phyloP scores from a whole-genome alignment of 768 basidiomycete genomes.

The Epithele typhae region DNA sequence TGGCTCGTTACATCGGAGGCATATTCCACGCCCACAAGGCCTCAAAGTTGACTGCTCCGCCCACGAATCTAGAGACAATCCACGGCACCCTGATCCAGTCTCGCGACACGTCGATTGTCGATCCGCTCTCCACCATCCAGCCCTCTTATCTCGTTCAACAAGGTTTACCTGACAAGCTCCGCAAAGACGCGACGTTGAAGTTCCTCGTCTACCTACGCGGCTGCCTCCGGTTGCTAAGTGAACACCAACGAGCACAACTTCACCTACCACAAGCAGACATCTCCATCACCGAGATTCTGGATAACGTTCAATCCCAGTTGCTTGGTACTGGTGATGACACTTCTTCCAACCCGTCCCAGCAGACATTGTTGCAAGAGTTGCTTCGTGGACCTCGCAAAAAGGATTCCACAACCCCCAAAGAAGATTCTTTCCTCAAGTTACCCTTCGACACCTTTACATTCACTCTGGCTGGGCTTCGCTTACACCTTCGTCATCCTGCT shows the following conservation, averaged over 20 bases:
- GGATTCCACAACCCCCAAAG: neutral
- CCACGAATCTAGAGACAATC: conserved; percentile 38
- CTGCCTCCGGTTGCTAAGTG: conserved; percentile 44
- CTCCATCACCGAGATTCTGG: conserved; percentile 14
- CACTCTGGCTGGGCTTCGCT: neutral
- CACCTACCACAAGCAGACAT: conserved; percentile 2
- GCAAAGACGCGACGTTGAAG: conserved; percentile 67
- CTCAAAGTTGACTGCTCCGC: conserved; percentile 3
- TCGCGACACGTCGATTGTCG: conserved; percentile 48
- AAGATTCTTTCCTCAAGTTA: neutral
- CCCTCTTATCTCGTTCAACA: conserved; percentile 80
- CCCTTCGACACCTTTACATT: conserved; percentile 1
- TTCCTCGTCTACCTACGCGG: conserved; percentile 77
- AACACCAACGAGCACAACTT: conserved; percentile 24
- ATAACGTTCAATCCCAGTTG: conserved; percentile 14
- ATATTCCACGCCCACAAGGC: neutral
- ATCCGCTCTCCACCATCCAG: conserved; percentile 79
- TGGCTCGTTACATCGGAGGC: conserved; percentile 1
- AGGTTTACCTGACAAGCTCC: conserved; percentile 62
- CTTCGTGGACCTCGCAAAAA: neutral
- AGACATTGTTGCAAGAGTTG: conserved; percentile 11
- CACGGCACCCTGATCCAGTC: conserved; percentile 48
- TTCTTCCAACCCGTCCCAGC: conserved; percentile 6
- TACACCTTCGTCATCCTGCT: conserved; percentile 8
- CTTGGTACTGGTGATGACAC: conserved; percentile 15